Conservation (phyloP, 257 asterid species). For the Coffea eugenioides region DNA sequence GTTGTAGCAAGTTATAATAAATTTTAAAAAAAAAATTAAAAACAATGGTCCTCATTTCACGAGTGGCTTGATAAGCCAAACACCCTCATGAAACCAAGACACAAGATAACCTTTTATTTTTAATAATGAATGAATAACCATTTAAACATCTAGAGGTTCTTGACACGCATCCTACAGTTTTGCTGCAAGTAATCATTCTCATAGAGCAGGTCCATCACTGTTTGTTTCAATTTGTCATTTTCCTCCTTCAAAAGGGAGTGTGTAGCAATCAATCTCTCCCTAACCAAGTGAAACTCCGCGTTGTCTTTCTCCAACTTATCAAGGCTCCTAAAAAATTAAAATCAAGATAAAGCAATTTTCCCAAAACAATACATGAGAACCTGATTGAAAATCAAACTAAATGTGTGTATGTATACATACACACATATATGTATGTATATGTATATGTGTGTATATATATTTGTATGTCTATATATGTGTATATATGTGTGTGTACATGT, state of each 20-base stretch:
- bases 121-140: background rate
- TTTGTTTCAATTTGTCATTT: slow-evolving; percentile 27
- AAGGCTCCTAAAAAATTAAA: slow-evolving; percentile 32
- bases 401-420: no score
- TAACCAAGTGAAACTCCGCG: slow-evolving; percentile 21
- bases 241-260: slow-evolving; percentile 32
- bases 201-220: slow-evolving; percentile 13
- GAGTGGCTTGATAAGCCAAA: background rate
- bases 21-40: no score
- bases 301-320: slow-evolving; percentile 39
- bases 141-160: slow-evolving; percentile 1
- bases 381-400: no score
- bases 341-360: slow-evolving; percentile 4
- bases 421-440: no score
- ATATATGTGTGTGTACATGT: no score
- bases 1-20: background rate
- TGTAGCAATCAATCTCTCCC: slow-evolving; percentile 26
- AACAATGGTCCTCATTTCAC: background rate
- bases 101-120: background rate
- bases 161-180: slow-evolving; percentile 30
- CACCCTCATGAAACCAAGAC: background rate
- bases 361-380: background rate
- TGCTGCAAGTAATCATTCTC: slow-evolving; percentile 36
- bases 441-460: no score
- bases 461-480: no score